A percentile compares a stretch with the other conserved stretches of the same genome.
These are phyloP conservation scores for Apiospora phragmitis DNA, from an alignment of 2,329 filamentous ascomycete genomes.

Conservation along the genomic window DNA sequence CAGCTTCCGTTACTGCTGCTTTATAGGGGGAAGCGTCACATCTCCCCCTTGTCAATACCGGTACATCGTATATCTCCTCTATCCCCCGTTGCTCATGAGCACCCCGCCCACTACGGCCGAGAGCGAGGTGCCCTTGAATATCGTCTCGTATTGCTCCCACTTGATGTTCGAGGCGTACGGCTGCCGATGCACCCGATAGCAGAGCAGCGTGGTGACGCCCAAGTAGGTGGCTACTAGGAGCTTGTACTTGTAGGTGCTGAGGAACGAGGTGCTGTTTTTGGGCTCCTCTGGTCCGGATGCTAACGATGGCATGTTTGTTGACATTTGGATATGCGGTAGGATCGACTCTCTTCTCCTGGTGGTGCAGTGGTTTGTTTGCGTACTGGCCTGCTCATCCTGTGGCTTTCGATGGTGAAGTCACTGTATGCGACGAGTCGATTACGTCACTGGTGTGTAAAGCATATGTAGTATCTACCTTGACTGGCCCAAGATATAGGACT, in stretches of 20 bases:
- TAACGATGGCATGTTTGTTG: not conserved
- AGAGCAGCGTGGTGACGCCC: conserved; percentile 40
- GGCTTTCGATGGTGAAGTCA: not conserved
- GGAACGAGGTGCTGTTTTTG: not conserved
- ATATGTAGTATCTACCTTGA: not conserved
- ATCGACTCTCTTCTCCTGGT: not conserved
- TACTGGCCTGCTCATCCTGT: not conserved
- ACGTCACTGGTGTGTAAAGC: not conserved
- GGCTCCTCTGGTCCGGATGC: not conserved
- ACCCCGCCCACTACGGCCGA: conserved; percentile 16
- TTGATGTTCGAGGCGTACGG: conserved; percentile 15
- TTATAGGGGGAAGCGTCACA: not conserved
- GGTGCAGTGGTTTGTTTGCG: not conserved
- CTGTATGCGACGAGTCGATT: not conserved
- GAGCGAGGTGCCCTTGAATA: conserved; percentile 19
- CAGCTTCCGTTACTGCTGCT: not conserved
- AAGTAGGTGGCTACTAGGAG: conserved; percentile 74
- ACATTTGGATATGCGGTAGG: not conserved
- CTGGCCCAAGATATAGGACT: not conserved
- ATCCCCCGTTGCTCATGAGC: conserved; percentile 15
- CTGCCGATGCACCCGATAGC: conserved; percentile 18
- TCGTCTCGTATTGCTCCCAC: conserved; percentile 18
- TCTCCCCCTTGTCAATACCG: not conserved
- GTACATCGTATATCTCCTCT: conserved; percentile 17
- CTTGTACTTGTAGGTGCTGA: conserved; percentile 51